Evolutionary conservation across 2,329 filamentous ascomycete genomes (phyloP).

Genomic region (Cercospora janseana): DNA sequence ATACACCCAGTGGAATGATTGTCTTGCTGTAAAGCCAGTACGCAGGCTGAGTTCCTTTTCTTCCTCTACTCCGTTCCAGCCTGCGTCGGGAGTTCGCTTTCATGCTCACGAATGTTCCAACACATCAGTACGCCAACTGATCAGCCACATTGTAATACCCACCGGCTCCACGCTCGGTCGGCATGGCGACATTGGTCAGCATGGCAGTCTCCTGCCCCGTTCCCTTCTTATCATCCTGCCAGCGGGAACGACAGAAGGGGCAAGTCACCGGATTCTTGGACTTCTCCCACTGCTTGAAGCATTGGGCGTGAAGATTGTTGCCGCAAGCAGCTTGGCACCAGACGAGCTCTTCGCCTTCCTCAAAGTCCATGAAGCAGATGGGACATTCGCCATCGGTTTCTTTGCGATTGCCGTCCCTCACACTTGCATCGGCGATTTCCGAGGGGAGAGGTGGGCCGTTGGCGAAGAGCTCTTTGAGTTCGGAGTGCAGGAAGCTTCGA

Average conservation of each 20-base stretch:
- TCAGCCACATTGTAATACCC: constrained; percentile 37
- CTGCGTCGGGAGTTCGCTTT: too few relatives aligned
- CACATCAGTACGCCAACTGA: constrained; percentile 31
- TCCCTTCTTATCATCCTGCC: constrained; percentile 26
- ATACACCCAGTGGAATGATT: too few relatives aligned
- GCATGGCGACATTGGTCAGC: constrained; percentile 25
- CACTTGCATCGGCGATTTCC: constrained; percentile 26
- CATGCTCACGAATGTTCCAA: too few relatives aligned
- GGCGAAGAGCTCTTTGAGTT: constrained; percentile 57
- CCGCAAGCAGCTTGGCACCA: constrained; percentile 61
- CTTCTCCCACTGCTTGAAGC: constrained; percentile 55
- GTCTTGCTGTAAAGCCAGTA: too few relatives aligned
- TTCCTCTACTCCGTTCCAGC: too few relatives aligned
- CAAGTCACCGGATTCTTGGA: constrained; percentile 32
- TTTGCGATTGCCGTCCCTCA: constrained; percentile 53
- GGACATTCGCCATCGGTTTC: constrained; percentile 60
- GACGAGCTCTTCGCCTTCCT: constrained; percentile 50
- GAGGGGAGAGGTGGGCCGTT: constrained; percentile 52
- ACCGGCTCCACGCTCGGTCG: constrained; percentile 19
- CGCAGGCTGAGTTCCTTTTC: too few relatives aligned
- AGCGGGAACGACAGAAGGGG: constrained; percentile 35
- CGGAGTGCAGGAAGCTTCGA: constrained; percentile 57
- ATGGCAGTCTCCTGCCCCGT: constrained; percentile 20
- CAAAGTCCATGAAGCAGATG: constrained; percentile 60
- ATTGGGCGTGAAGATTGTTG: constrained; percentile 60